Evolutionary conservation across 148 eudicot genomes (phyloP).

Genomic region (Chenopodium album): DNA sequence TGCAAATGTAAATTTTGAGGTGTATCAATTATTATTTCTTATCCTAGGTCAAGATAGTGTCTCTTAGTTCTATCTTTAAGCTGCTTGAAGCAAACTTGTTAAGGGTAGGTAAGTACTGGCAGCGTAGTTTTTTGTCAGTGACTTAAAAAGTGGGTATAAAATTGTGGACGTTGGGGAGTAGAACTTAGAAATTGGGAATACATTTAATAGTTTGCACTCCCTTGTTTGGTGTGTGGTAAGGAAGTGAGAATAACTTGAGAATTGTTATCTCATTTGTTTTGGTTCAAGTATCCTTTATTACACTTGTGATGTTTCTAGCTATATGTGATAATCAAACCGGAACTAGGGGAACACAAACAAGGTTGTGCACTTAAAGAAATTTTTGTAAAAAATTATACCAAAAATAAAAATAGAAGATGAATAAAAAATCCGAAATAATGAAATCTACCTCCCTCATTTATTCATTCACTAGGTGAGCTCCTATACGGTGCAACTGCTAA

Average conservation of each 20-base stretch:
- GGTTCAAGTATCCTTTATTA: neutral
- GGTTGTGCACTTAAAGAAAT: neutral
- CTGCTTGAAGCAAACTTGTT: neutral
- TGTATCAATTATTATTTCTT: neutral
- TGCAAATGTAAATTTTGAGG: too few relatives aligned
- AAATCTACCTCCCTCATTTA: too few relatives aligned
- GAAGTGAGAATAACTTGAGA: neutral
- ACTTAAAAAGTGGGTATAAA: neutral
- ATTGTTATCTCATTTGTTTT: neutral
- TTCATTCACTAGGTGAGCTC: too few relatives aligned
- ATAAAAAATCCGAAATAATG: too few relatives aligned
- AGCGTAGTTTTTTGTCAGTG: neutral
- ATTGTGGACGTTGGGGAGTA: neutral
- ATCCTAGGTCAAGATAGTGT: neutral
- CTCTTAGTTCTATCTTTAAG: neutral
- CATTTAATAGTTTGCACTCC: neutral
- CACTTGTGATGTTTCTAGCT: too few relatives aligned
- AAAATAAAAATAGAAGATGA: neutral
- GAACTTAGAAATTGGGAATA: neutral
- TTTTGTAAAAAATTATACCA: neutral
- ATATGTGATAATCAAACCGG: neutral
- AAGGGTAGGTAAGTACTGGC: neutral
- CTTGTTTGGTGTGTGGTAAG: neutral
- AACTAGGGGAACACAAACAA: neutral
- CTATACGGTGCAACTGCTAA: too few relatives aligned